Evolutionary conservation across 345 rosid species (phyloP).

Genomic region (Heritiera fomes): DNA sequence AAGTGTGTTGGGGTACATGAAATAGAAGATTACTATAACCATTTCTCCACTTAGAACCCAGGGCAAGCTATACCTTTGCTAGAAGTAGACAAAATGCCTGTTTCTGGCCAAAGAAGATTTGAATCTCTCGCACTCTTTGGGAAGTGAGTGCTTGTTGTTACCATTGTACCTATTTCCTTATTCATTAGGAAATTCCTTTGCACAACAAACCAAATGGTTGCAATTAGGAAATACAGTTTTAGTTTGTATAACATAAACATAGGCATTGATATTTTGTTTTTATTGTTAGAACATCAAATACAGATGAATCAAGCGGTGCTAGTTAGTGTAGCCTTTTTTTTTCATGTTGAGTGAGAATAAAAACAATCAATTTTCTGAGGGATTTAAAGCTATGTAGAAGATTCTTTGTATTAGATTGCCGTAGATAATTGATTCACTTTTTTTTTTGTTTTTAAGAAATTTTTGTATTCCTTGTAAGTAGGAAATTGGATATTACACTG

Average conservation of each 20-base stretch:
- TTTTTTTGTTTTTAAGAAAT: neutral
- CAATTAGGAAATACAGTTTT: neutral
- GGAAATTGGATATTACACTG: neutral
- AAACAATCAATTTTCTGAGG: neutral
- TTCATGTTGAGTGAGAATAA: neutral
- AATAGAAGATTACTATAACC: slow-evolving; percentile 33
- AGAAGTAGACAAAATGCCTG: slow-evolving; percentile 1
- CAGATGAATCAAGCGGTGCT: neutral
- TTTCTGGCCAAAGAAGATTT: neutral
- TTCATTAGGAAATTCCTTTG: neutral
- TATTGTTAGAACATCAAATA: neutral
- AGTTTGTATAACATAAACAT: neutral
- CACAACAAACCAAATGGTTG: slow-evolving; percentile 5
- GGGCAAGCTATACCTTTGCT: neutral
- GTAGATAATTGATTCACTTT: neutral
- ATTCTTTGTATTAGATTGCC: neutral
- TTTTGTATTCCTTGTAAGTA: neutral
- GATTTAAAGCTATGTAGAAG: neutral
- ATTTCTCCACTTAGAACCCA: neutral
- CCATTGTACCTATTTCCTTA: neutral
- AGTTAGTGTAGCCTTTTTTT: too few species aligned
- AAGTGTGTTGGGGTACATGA: slow-evolving; percentile 81
- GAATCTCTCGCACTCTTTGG: neutral
- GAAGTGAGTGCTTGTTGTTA: neutral
- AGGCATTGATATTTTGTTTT: neutral